phyloP scores from a whole-genome alignment of 2,329 filamentous ascomycete species.

The Paraphoma sp. region DNA sequence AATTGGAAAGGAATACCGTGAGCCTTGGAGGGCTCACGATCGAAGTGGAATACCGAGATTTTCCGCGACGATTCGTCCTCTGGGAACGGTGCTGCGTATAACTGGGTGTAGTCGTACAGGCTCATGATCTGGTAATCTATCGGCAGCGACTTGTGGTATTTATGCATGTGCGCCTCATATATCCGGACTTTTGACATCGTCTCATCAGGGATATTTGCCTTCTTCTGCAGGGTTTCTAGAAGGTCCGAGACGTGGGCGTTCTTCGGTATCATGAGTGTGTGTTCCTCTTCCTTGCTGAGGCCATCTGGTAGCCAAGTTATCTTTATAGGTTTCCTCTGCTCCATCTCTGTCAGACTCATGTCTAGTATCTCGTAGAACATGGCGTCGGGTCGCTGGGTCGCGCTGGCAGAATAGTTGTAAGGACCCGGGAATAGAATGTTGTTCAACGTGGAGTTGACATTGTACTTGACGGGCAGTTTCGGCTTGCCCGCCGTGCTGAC shows the following conservation, averaged over 20 bases:
- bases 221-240: slow-evolving; percentile 77
- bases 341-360: slow-evolving; percentile 89
- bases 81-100: slow-evolving; percentile 83
- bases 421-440: slow-evolving; percentile 76
- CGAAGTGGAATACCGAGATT: slow-evolving; percentile 89
- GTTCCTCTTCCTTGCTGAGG: slow-evolving; percentile 85
- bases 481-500: slow-evolving; percentile 82
- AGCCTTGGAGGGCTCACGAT: slow-evolving; percentile 81
- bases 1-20: slow-evolving; percentile 95
- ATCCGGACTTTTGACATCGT: slow-evolving; percentile 75
- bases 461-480: slow-evolving; percentile 79
- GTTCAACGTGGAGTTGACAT: slow-evolving; percentile 71
- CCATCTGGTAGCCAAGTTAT: slow-evolving; percentile 88
- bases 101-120: slow-evolving; percentile 82
- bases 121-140: slow-evolving; percentile 76
- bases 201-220: slow-evolving; percentile 80
- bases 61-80: slow-evolving; percentile 71
- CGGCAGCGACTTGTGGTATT: slow-evolving; percentile 79
- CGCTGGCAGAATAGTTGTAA: slow-evolving; percentile 73
- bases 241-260: slow-evolving; percentile 82
- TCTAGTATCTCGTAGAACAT: slow-evolving; percentile 94
- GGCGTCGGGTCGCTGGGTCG: slow-evolving; percentile 74
- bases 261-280: slow-evolving; percentile 87
- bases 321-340: slow-evolving; percentile 88
- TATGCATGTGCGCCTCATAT: slow-evolving; percentile 82